Conservation (phyloP, 345 rosid species). For the Psidium guajava region DNA sequence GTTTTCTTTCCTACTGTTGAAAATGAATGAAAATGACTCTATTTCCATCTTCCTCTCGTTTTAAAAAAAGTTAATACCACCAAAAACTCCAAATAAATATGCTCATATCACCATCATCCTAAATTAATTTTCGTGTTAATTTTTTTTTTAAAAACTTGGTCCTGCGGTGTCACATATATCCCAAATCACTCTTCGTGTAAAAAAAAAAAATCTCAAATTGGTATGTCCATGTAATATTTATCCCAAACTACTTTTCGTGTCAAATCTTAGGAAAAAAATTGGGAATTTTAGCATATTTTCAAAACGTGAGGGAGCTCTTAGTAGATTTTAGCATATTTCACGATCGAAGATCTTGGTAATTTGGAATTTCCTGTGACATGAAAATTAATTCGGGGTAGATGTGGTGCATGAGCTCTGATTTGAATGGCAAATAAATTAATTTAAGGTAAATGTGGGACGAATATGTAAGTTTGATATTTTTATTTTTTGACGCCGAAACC, state of each 20-base stretch:
- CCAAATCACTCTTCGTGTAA: neutral
- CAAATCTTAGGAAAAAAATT: neutral
- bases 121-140: neutral
- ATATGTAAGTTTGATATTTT: neutral
- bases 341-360: neutral
- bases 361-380: neutral
- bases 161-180: neutral
- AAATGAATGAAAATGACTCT: neutral
- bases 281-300: neutral
- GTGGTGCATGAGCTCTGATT: neutral
- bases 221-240: neutral
- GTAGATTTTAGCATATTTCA: neutral
- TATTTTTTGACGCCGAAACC: neutral
- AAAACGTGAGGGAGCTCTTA: neutral
- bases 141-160: neutral
- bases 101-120: neutral
- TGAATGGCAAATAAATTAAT: neutral
- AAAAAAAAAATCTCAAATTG: neutral
- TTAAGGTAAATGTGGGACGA: neutral
- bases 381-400: neutral
- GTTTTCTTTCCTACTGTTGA: neutral
- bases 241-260: neutral
- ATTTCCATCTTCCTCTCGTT: neutral
- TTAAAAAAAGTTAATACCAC: too few species aligned
- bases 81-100: too few species aligned